Evolutionary conservation across 192 early-diverging fungal species (phyloP).

Genomic region (Pilaira anomala): DNA sequence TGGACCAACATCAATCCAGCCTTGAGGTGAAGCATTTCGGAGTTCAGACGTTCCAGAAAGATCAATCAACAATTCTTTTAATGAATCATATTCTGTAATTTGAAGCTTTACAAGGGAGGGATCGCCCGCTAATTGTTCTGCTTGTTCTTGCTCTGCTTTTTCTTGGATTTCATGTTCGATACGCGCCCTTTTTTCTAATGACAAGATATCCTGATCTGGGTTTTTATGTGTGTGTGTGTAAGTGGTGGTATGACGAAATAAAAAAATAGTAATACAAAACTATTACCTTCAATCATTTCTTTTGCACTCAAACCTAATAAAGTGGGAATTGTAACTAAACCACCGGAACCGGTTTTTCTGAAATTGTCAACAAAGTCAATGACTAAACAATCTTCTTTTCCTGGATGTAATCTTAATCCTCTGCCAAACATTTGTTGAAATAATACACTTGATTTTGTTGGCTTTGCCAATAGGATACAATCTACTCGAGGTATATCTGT

Average conservation of each 20-base stretch:
- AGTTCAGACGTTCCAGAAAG: conserved; percentile 31
- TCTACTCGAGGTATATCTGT: conserved; percentile 88
- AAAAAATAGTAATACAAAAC: too few relatives aligned
- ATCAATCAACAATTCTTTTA: conserved; percentile 43
- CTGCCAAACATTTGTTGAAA: conserved; percentile 97
- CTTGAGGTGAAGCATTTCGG: conserved; percentile 24
- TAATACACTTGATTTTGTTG: conserved; percentile 78
- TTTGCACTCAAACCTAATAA: conserved; percentile 74
- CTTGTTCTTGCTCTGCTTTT: not conserved
- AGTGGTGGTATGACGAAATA: too few relatives aligned
- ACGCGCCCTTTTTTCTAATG: not conserved
- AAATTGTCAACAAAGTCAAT: conserved; percentile 87
- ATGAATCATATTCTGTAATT: conserved; percentile 51
- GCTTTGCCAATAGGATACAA: conserved; percentile 81
- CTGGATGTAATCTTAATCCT: conserved; percentile 66
- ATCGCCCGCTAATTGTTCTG: not conserved
- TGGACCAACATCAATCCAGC: conserved; percentile 46
- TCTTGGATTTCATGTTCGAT: conserved; percentile 8
- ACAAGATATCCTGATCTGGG: not conserved
- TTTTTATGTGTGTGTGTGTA: not conserved
- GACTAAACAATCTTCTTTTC: conserved; percentile 76
- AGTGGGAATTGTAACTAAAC: conserved; percentile 70
- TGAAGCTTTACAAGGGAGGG: conserved; percentile 25
- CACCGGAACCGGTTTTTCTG: conserved; percentile 30
- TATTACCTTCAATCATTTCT: conserved; percentile 7